Evolutionary conservation across 441 rosid species (phyloP), one percentile per base, ranked within the genome.

Genomic region (Corymbia citriodora): DNA sequence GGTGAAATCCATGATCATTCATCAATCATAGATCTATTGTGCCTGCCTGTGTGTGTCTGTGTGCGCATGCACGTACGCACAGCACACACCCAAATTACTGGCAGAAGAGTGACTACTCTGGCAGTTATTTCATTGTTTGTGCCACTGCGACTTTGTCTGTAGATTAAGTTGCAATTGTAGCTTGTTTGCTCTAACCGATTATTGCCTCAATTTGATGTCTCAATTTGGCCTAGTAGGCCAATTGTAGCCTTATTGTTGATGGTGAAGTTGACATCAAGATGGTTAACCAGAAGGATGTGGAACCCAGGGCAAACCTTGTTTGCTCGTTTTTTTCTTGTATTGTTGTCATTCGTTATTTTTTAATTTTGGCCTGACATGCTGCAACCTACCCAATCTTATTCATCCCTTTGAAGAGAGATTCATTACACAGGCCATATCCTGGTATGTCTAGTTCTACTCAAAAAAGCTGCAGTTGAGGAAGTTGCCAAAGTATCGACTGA

Each of bases 61-160:
- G 1, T 2, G 9, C 70, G 4, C 70, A 1, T 0, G 31, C 19
- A n/a, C 27, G 2, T 48, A 5, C 2, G 45, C 4, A 1, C 31
- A 2, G 3, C 27, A 40, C 10, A 65, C 5, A 65, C 15, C 19
- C 8, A 23, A 13, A 45, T 45, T 79, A 23, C 52, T 79, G 85
- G n/a, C 52, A 23, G 85, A 23, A 74, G 40, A 40, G 85, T 21
- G 52, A 74, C 29, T 74, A 12, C 18, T 79, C 53, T 79, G 50
- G 85, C 29, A 3, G 52, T 45, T 45, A 79, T 79, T 45, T 45
- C 85, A 21, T 79, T 79, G n/a, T 45, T 25, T 12, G 10, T 14
- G 85, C 52, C 52, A 45, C 85, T 1, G 10, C 9, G 85, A 45
- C 52, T 74, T 40, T 79, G 52, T 45, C n/a, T 45, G 10, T 79